phyloP scores from a whole-genome alignment of 192 early-diverging fungal genomes.

The Powellomyces hirtus region DNA sequence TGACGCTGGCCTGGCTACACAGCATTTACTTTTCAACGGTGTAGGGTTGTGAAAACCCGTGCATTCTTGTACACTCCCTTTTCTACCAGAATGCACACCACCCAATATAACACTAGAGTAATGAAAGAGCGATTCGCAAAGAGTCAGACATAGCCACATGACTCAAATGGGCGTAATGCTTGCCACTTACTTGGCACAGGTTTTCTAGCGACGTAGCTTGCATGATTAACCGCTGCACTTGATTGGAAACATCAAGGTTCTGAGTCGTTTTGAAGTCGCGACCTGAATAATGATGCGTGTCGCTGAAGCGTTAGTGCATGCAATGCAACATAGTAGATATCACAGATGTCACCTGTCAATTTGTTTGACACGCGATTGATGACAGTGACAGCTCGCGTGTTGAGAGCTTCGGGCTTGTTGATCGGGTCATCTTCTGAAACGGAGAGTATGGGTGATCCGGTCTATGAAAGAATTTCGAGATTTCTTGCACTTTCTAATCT shows the following conservation, averaged over 20 bases:
- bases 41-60: no score
- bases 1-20: no score
- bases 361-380: constrained; percentile 91
- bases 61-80: no score
- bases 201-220: constrained; percentile 91
- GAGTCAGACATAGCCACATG: constrained; percentile 44
- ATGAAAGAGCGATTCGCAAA: no score
- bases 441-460: no score
- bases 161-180: constrained; percentile 49
- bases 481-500: neutral
- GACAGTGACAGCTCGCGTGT: constrained; percentile 77
- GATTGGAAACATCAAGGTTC: constrained; percentile 73
- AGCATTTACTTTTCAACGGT: no score
- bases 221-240: constrained; percentile 85
- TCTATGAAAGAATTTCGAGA: neutral
- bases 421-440: constrained; percentile 41
- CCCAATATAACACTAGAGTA: constrained; percentile 36
- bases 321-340: neutral
- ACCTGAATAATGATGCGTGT: constrained; percentile 41
- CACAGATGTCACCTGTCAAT: constrained; percentile 62
- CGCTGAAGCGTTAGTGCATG: neutral
- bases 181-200: constrained; percentile 65
- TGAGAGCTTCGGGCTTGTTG: constrained; percentile 65
- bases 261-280: constrained; percentile 85
- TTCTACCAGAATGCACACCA: constrained; percentile 48